Conservation (phyloP, 805 yeast species). For the Saccharomycopsis fermentans region DNA sequence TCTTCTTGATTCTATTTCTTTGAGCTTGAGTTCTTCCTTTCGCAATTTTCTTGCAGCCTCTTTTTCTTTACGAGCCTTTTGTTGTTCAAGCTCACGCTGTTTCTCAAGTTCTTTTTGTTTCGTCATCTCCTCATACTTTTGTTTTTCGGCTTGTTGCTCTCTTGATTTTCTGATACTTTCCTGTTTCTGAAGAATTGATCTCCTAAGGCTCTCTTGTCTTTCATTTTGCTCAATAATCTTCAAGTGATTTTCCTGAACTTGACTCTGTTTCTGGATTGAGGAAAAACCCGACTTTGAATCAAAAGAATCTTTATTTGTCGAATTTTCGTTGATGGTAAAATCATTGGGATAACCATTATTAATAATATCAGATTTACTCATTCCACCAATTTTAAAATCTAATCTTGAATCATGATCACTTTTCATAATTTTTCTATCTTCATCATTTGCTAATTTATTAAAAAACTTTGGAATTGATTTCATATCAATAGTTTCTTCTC, state of each 20-base stretch:
- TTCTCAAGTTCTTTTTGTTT: neutral
- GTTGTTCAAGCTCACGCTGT: conserved; percentile 1
- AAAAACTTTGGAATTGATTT: conserved; percentile 14
- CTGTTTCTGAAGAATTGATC: conserved; percentile 1
- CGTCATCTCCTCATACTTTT: conserved; percentile 6
- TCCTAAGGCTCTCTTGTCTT: conserved; percentile 5
- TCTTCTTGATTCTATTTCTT: conserved; percentile 10
- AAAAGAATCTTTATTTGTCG: neutral
- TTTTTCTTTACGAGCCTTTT: neutral
- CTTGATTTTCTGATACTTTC: neutral
- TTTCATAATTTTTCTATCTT: conserved; percentile 32
- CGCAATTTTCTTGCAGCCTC: conserved; percentile 2
- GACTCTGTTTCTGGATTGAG: neutral
- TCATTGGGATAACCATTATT: conserved; percentile 27
- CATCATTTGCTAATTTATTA: neutral
- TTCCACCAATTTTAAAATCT: conserved; percentile 29
- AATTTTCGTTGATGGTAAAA: conserved; percentile 4
- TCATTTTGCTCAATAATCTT: conserved; percentile 10
- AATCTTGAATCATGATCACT: conserved; percentile 38
- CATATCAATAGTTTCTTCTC: conserved; percentile 30
- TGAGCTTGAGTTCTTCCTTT: conserved; percentile 10
- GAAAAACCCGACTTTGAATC: neutral
- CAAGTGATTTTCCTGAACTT: neutral
- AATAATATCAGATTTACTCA: conserved; percentile 28
- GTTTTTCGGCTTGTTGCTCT: conserved; percentile 15